Evolutionary conservation across 345 rosid genomes (phyloP).

Genomic region (Angophora floribunda): DNA sequence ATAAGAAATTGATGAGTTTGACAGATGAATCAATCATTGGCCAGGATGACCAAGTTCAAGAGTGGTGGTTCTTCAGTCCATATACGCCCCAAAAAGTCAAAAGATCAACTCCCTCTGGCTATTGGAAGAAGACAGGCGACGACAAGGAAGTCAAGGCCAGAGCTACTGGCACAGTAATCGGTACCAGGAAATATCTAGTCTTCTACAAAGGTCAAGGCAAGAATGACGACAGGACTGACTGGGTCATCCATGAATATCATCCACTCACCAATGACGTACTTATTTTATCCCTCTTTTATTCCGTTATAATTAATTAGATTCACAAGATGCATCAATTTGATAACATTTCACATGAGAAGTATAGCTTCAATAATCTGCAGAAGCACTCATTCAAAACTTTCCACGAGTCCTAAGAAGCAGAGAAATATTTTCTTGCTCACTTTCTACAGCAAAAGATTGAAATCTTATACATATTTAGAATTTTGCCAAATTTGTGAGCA

Average conservation of each 20-base stretch:
- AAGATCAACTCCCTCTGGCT: background rate
- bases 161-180: background rate
- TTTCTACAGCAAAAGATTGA: background rate
- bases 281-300: background rate
- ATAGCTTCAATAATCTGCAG: background rate
- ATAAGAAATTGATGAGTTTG: background rate
- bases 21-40: background rate
- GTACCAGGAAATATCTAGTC: background rate
- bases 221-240: background rate
- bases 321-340: background rate
- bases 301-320: background rate
- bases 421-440: background rate
- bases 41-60: background rate
- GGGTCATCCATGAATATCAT: background rate
- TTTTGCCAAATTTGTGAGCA: background rate
- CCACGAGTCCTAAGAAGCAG: background rate
- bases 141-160: background rate
- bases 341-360: background rate
- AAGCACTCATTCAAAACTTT: background rate
- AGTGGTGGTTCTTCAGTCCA: slow-evolving; percentile 1
- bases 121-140: background rate
- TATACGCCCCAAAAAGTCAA: background rate
- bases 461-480: background rate
- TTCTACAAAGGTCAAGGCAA: background rate
- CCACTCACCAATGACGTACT: background rate